Base-by-base conservation (phyloP, 768 basidiomycete species). In the Dioszegia crocea region DNA sequence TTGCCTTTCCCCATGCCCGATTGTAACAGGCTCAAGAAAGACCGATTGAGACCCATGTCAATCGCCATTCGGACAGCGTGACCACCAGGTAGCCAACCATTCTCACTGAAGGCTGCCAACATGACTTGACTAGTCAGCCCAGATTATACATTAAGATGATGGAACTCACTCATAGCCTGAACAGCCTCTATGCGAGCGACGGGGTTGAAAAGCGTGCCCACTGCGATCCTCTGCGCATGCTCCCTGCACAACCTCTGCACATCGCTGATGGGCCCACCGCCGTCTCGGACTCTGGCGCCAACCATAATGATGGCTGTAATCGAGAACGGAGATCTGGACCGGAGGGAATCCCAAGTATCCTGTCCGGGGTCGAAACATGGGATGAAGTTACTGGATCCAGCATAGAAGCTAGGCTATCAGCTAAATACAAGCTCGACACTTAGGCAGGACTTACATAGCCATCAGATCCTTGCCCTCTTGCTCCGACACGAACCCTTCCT, bases 11-110 rank as follows among this genome's bases (percentile, higher is more conserved):
- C 83, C 84, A 97, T 93, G 26, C 88, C 73, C 1, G 59, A 83
- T 64, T 84, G 84, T 41, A 86, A 78, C 23, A 97, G 80, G 69
- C 82, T 83, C 12, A 91, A 87, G 88, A 93, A 97, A 27, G 92
- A 89, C 73, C 88, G 87, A 76, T 96, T 89, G 82, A 94, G 84
- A 21, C 88, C 91, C 52, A 93, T 80, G 72, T 97, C 93, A 82
- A 96, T 85, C 39, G 90, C 92, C 89, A 97, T 92, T 50, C 92
- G 84, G 9, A 96, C 91, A n/a, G 93, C 93, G 78, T 96, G 93
- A 17, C 78, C 91, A 10, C 90, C 89, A 65, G 88, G 91, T 33
- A 96, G 76, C 91, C 91, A 93, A n/a, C 90, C 90, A 67, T 90
- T 90, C 65, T 93, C 90, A 17, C 89, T 91, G 88, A 91, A 97